A percentile compares a stretch with the other conserved stretches of the same genome.
phyloP scores from a whole-genome alignment of 2,329 filamentous ascomycete genomes.

The Cryphonectria nitschkei region DNA sequence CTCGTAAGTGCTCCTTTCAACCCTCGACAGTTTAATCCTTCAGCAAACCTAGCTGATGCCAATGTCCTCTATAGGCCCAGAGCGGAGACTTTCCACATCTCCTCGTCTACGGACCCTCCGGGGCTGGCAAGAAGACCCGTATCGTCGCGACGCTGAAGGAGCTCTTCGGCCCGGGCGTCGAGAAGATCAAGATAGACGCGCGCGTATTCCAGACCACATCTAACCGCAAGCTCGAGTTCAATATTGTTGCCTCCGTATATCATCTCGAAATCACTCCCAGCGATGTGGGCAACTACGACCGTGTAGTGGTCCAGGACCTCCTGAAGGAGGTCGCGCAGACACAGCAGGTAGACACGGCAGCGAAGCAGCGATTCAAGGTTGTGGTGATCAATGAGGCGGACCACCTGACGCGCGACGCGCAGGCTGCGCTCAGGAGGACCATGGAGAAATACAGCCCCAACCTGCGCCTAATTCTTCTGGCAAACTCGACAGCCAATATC shows the following conservation, averaged over 20 bases:
- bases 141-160: conserved; percentile 95
- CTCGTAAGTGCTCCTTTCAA: conserved; percentile 62
- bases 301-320: conserved; percentile 93
- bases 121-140: conserved; percentile 96
- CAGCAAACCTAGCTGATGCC: conserved; percentile 16
- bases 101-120: conserved; percentile 94
- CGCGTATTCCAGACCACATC: conserved; percentile 93
- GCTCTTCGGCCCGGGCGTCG: conserved; percentile 93
- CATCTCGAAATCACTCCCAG: conserved; percentile 98
- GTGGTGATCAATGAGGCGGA: conserved; percentile 99
- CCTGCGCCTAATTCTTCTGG: conserved; percentile 84
- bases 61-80: conserved; percentile 68
- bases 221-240: conserved; percentile 98
- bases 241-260: conserved; percentile 95
- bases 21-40: background rate
- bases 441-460: conserved; percentile 99
- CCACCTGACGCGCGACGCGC: conserved; percentile 88
- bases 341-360: conserved; percentile 93
- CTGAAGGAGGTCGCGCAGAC: conserved; percentile 98
- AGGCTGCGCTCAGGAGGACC: conserved; percentile 89
- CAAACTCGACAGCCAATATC: conserved; percentile 96
- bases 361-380: conserved; percentile 94
- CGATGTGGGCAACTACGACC: conserved; percentile 94
- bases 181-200: conserved; percentile 99
- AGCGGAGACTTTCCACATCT: conserved; percentile 97